These are phyloP conservation scores for Angomonas desouzai DNA, from an alignment of 208 protist species.

Conservation along the genomic window DNA sequence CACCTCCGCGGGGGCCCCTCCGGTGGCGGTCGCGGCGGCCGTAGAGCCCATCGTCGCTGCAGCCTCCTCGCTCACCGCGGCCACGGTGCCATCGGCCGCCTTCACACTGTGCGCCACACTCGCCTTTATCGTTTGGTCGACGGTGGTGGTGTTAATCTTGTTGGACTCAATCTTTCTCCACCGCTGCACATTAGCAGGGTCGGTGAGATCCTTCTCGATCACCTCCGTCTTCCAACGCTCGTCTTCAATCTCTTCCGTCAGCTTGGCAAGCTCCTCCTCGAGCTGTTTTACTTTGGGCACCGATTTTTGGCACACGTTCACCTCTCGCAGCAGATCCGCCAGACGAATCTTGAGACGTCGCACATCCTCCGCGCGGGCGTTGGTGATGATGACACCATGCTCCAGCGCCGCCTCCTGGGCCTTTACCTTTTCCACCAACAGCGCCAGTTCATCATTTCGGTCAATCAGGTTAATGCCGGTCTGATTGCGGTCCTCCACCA, in stretches of 20 bases:
- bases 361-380: constrained; percentile 72
- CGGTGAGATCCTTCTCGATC: constrained; percentile 79
- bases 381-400: constrained; percentile 82
- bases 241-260: constrained; percentile 82
- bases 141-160: neutral
- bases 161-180: constrained; percentile 56
- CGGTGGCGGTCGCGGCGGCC: neutral
- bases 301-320: constrained; percentile 64
- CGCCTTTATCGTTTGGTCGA: constrained; percentile 9
- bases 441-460: constrained; percentile 94
- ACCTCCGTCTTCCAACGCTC: constrained; percentile 78
- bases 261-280: constrained; percentile 65
- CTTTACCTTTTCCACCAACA: constrained; percentile 93
- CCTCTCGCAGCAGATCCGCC: constrained; percentile 73
- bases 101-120: constrained; percentile 1
- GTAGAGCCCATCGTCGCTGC: neutral
- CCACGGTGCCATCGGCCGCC: neutral
- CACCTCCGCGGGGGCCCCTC: neutral
- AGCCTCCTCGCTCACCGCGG: neutral
- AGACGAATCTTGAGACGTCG: constrained; percentile 64
- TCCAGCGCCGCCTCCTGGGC: constrained; percentile 89
- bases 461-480: constrained; percentile 96
- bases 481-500: constrained; percentile 91
- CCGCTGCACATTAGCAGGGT: constrained; percentile 78
- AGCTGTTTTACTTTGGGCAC: constrained; percentile 85